phyloP scores from a whole-genome alignment of 192 early-diverging fungal genomes.

The Rhizoclosmatium globosum region DNA sequence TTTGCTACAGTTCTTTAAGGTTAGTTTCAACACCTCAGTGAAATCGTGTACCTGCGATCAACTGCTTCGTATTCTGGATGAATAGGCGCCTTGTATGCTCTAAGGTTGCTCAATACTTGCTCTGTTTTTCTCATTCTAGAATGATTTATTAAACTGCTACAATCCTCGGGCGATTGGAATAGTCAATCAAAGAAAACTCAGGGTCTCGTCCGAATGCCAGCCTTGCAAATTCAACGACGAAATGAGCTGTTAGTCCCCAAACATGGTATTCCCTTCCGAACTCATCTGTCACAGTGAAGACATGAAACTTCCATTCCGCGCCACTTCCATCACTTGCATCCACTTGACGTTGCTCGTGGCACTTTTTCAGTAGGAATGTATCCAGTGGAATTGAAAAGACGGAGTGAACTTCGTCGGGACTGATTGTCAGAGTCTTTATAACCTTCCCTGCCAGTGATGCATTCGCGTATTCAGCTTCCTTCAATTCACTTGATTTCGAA shows the following conservation, averaged over 20 bases:
- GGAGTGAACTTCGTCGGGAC: conserved; percentile 43
- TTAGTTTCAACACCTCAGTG: no score
- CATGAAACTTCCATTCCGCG: conserved; percentile 1
- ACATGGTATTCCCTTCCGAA: neutral
- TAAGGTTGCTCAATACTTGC: neutral
- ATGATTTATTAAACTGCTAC: neutral
- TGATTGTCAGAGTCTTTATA: neutral
- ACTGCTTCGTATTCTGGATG: no score
- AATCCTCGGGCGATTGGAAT: conserved; percentile 9
- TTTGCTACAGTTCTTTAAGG: neutral
- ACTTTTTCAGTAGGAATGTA: conserved; percentile 20
- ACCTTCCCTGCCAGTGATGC: neutral
- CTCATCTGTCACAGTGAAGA: conserved; percentile 2
- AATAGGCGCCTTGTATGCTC: neutral
- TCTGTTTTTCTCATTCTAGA: no score
- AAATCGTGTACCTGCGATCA: no score
- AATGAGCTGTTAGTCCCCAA: conserved; percentile 27
- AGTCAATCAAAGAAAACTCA: conserved; percentile 5
- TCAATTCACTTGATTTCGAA: neutral
- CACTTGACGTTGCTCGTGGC: conserved; percentile 19
- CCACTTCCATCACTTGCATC: neutral
- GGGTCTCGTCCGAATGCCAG: conserved; percentile 1
- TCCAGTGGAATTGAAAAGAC: conserved; percentile 43
- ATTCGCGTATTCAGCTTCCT: neutral
- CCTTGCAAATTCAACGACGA: conserved; percentile 25